Base-by-base conservation (phyloP, 257 asterid genomes). In the Sherardia arvensis region DNA sequence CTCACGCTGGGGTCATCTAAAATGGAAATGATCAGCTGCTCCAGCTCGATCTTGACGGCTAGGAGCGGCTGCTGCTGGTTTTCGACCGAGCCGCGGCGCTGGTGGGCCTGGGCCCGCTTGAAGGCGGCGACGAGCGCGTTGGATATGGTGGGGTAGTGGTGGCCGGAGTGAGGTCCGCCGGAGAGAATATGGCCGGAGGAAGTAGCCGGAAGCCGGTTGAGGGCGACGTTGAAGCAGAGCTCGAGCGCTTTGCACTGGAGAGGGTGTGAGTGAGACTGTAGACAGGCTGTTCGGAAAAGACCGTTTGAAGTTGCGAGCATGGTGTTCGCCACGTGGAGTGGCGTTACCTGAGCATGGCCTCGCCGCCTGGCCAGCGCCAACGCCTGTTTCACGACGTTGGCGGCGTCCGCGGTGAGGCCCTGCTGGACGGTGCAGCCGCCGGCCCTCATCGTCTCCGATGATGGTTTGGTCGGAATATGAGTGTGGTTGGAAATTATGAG, bases 91-190 rank as follows among this genome's bases (percentile, higher is more conserved):
- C 96, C 95, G 2, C 96, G 91, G 38, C 95, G 80, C 67, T 90
- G 95, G 73, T 90, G 90, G 59, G 97, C 93, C 65, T 90, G 97
- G 15, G 98, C 98, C n/a, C 98, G 74, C 72, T 91, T 91, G 79
- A 91, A 91, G 49, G 98, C 96, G 1, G 96, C 98, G 2, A 84
- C 95, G 5, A 91, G 94, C 0, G 96, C 96, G 75, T 91, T 85
- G 63, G 97, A 87, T 64, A 87, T 80, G 27, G 95, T 68, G 1
- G 95, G 96, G 64, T 70, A 61, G 3, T 69, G 63, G 2, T 68
- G 85, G 5, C 47, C 47, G 4, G 69, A 21, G 18, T 77, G 83
- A 26, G 69, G 73, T 22, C 69, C 73, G 25, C 26, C 26, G 8
- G 82, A 23, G 65, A n/a, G n/a, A n/a, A 81, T 73, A 67, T 86